Evolutionary conservation across 2,329 filamentous ascomycete species (phyloP), one percentile per base, ranked within the genome.

Genomic region (Myriosclerotinia duriaeana): DNA sequence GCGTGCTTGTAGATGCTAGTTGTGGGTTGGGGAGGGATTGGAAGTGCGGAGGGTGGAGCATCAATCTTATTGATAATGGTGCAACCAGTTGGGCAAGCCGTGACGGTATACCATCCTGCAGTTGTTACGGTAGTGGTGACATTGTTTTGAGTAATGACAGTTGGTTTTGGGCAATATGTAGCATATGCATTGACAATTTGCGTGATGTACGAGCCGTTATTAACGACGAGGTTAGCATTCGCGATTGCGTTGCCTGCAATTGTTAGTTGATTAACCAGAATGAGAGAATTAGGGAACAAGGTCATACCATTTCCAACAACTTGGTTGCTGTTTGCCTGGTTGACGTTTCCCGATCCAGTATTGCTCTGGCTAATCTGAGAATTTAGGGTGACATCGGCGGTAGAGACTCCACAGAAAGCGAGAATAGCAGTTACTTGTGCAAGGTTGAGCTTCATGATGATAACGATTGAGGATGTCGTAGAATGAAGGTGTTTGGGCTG

Each of bases 101-200:
- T 68, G 52, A 71, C 62, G 20, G 69, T 69, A 53, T 68, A 62
- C 68, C 68, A 71, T 55, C 66, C 50, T 38, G 42, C 26, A 12
- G 60, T 50, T n/a, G 58, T 59, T 20, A 61, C 54, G 36, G 58
- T 68, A 38, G 63, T 66, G 48, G 67, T 66, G 2, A 63, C 66
- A 38, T 68, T 67, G 44, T 54, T 67, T 20, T 69, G 17, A n/a
- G 64, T 63, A 52, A 67, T 68, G 9, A 46, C 40, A 58, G 69
- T 71, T 26, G 65, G 42, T 11, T 34, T 17, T 11, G 70, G 58
- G 65, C 59, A 67, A 48, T 66, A 71, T 34, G 63, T 70, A 30
- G 61, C 62, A 53, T 71, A 68, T 5, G 66, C 69, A 48, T 67
- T 70, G n/a, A 71, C 66, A 20, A 64, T 64, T 20, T 68, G 59